Evolutionary conservation across 768 basidiomycete species (phyloP), one percentile per base, ranked within the genome.

Genomic region (Agrocybe chaxingu): DNA sequence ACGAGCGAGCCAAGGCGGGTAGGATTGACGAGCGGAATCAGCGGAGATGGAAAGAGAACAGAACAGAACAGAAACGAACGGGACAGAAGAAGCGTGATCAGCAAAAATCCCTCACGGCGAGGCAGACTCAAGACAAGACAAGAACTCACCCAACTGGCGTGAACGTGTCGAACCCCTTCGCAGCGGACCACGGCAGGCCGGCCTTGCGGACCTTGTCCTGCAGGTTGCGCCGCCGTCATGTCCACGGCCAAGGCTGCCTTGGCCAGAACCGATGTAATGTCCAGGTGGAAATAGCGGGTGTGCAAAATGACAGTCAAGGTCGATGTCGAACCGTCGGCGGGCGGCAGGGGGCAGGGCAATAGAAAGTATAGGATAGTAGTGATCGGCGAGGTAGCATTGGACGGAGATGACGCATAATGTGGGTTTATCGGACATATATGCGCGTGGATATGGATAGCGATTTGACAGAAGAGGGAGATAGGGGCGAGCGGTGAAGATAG

Each of bases 101-200:
- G 32, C 13, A 30, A 24, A 50, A 34, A 16, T 10, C 24, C 36
- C 10, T 12, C 18, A 44, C 13, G 18, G 33, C 34, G 8, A n/a
- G 37, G 47, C 54, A 60, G 8, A 24, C 37, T 34, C 2, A 7
- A 42, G 29, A 47, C 41, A 48, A 56, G 43, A 34, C 45, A 29
- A 48, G 47, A 35, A 63, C 66, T 37, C 61, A 91, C 92, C 93
- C 87, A 55, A 96, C 79, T 2, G 94, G 94, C 4, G 90, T 92
- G 71, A 95, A 98, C 0, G 93, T 95, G 66, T 99, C 96, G 58
- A 98, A 97, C 1, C 96, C 96, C 68, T 99, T 98, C 2, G 87
- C 91, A 8, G 94, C 79, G n/a, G 87, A 84, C 97, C 97, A 99
- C 1, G 97, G 97, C n/a, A 98, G 77, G 8, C 97, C 92, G 44